Evolutionary conservation across 2,329 filamentous ascomycete genomes (phyloP), one percentile per base, ranked within the genome.

Genomic region (Ophiocordyceps robertsii): DNA sequence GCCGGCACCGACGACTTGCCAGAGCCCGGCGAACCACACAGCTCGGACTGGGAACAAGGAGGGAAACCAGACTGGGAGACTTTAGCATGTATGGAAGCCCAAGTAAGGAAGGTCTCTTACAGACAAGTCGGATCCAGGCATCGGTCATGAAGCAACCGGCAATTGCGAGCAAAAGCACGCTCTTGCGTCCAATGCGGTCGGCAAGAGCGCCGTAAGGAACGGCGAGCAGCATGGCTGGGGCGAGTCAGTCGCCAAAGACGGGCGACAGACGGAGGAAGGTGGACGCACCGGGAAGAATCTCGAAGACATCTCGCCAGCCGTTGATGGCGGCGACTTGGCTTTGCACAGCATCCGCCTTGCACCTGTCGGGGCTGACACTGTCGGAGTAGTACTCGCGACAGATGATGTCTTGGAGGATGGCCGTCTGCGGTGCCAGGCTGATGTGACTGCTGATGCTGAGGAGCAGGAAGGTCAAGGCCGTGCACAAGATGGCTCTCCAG

Each of bases 171-270:
- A 47, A 40, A 14, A 49, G 19, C 14, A 50, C 44, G n/a, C 37
- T 45, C 42, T 50, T 50, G 17, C 50, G 45, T n/a, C 48, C 48
- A 32, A 47, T 43, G 12, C 44, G 35, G 19, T 52, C 45, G 9
- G 49, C 46, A 2, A 50, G 40, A 12, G 42, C 24, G 16, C 49
- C 48, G 29, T 43, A 50, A 8, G 48, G 48, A 14, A 50, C 32
- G 29, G 45, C 44, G 1, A 50, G 14, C 8, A 41, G 14, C 16
- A 50, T 38, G 12, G 39, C 46, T 46, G 33, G 33, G 3, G 7
- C 14, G 16, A 36, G 30, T 32, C 9, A 32, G 30, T 11, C 30
- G 12, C n/a, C n/a, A 11, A 11, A 32, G 30, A 10, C 14, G 14
- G 30, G 11, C 30, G 4, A 32, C 9, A 32, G 30, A 32, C 33